These are phyloP conservation scores for Eutypa lata DNA, from an alignment of 2,329 filamentous ascomycete species.

Conservation along the genomic window DNA sequence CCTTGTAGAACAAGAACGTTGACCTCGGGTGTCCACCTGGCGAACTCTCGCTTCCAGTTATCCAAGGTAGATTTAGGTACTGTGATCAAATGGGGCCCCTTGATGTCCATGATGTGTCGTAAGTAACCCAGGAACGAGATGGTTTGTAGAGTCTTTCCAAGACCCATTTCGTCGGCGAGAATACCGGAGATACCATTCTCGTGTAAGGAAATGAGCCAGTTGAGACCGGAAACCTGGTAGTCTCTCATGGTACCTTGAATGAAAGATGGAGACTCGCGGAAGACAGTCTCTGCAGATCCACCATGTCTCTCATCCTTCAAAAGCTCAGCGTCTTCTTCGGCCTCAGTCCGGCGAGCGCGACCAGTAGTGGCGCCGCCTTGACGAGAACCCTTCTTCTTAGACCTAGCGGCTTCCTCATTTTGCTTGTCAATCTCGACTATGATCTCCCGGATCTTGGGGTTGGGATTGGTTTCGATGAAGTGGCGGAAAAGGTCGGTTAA, in stretches of 20 bases:
- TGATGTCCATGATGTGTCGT: conserved; percentile 84
- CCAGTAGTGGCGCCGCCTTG: conserved; percentile 81
- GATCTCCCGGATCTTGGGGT: conserved; percentile 90
- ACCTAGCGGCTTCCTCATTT: conserved; percentile 69
- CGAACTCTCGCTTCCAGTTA: conserved; percentile 97
- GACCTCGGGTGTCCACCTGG: conserved; percentile 91
- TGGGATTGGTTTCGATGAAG: conserved; percentile 96
- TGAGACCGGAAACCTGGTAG: conserved; percentile 92
- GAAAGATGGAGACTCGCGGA: conserved; percentile 90
- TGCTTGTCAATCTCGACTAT: conserved; percentile 94
- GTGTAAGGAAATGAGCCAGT: conserved; percentile 96
- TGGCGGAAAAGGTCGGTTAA: conserved; percentile 96
- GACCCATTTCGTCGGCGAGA: conserved; percentile 95
- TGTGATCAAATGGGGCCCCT: conserved; percentile 83
- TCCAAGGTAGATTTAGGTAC: conserved; percentile 97
- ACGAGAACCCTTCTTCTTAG: conserved; percentile 71
- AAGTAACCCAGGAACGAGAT: conserved; percentile 96
- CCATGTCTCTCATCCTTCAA: conserved; percentile 85
- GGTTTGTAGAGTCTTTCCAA: conserved; percentile 96
- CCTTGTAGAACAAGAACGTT: conserved; percentile 92
- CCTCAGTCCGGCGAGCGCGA: conserved; percentile 83
- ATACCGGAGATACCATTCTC: conserved; percentile 99
- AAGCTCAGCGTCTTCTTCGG: conserved; percentile 93
- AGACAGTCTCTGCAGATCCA: conserved; percentile 81
- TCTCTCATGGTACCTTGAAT: conserved; percentile 89